These are phyloP conservation scores for Phytophthora syringae DNA, from an alignment of 352 stramenopile species.

Conservation along the genomic window DNA sequence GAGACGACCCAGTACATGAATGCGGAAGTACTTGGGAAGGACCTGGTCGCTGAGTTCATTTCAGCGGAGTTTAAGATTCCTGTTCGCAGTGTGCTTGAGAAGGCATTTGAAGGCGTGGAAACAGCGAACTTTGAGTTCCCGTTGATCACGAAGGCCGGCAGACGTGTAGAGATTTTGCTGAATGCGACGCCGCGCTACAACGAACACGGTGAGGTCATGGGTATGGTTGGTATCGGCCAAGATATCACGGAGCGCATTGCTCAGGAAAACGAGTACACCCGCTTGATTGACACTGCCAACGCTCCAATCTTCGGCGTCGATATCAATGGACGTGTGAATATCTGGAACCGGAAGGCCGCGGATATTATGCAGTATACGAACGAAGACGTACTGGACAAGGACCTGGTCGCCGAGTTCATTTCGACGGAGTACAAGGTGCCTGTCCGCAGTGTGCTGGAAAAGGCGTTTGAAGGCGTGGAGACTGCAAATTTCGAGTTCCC, in stretches of 20 bases:
- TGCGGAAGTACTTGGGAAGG: slow-evolving; percentile 39
- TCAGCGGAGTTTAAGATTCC: slow-evolving; percentile 41
- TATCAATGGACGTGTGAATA: slow-evolving; percentile 1
- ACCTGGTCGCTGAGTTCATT: slow-evolving; percentile 71
- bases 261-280: slow-evolving; percentile 76
- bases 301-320: slow-evolving; percentile 80
- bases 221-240: slow-evolving; percentile 27
- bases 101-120: slow-evolving; percentile 46
- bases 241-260: slow-evolving; percentile 52
- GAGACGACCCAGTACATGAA: slow-evolving; percentile 47
- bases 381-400: slow-evolving; percentile 68
- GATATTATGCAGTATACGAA: slow-evolving; percentile 74
- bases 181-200: slow-evolving; percentile 25
- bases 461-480: slow-evolving; percentile 24
- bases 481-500: slow-evolving; percentile 19
- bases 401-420: slow-evolving; percentile 58
- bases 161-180: slow-evolving; percentile 26
- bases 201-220: slow-evolving; percentile 25
- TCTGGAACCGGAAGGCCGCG: slow-evolving; percentile 79
- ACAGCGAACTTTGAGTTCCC: slow-evolving; percentile 64
- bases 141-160: slow-evolving; percentile 25
- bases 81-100: slow-evolving; percentile 29
- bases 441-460: slow-evolving; percentile 30
- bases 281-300: slow-evolving; percentile 85
- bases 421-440: slow-evolving; percentile 60